Percentiles rank a stretch among this genome's conserved stretches.
Evolutionary conservation across 2,329 filamentous ascomycete genomes (phyloP).

Genomic region (Ophiosphaerella narmari): DNA sequence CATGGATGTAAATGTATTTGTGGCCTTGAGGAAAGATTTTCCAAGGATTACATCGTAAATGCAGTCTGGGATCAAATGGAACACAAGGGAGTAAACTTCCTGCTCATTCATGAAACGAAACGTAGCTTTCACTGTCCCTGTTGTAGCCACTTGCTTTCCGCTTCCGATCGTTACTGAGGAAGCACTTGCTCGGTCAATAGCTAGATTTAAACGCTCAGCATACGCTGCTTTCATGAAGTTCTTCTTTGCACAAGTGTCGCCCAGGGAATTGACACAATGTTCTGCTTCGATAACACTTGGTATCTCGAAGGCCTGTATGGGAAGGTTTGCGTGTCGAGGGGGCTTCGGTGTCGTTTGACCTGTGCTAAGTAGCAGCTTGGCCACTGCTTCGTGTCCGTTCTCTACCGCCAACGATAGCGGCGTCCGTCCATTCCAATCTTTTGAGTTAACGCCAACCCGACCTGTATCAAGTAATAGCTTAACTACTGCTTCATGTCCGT

Average conservation of each 20-base stretch:
- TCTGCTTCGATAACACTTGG: not conserved
- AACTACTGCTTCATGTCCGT: no score
- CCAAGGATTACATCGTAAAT: conserved; percentile 14
- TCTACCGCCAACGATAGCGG: no score
- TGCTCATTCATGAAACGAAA: conserved; percentile 9
- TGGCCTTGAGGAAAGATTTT: conserved; percentile 10
- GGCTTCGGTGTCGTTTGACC: not conserved
- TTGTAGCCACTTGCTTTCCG: conserved; percentile 5
- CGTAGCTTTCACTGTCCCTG: not conserved
- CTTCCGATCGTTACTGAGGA: conserved; percentile 5
- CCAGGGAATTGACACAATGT: conserved; percentile 1
- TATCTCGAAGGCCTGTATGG: conserved; percentile 1
- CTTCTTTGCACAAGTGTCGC: conserved; percentile 11
- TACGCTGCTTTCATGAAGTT: conserved; percentile 17
- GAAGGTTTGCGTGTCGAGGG: no score
- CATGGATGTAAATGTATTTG: conserved; percentile 8
- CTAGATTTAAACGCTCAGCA: conserved; percentile 2
- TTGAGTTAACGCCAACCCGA: no score
- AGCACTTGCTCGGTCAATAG: not conserved
- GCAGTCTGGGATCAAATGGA: conserved; percentile 13
- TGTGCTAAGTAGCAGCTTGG: not conserved
- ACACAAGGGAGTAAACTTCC: not conserved
- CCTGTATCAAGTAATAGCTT: no score
- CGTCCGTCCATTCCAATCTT: no score
- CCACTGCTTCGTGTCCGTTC: no score